Evolutionary conservation across 2,329 filamentous ascomycete species (phyloP).

Genomic region (Fusarium devonianum): DNA sequence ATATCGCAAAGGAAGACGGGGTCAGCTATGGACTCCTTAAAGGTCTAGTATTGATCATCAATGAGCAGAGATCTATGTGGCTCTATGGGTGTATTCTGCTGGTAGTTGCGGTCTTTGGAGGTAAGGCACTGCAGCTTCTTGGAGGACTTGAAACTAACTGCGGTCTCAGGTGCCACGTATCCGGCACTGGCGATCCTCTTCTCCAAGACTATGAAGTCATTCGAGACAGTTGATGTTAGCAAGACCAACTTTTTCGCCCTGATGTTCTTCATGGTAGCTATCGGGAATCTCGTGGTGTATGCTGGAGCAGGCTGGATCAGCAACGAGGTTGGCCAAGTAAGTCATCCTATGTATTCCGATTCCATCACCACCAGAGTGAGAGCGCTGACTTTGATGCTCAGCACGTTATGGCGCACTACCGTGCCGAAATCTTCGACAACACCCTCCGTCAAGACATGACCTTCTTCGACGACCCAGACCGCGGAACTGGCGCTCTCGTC

Average conservation of each 20-base stretch:
- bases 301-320: constrained; percentile 47
- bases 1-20: constrained; percentile 9
- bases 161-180: constrained; percentile 46
- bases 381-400: constrained; percentile 6
- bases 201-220: constrained; percentile 50
- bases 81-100: constrained; percentile 26
- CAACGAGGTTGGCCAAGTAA: constrained; percentile 49
- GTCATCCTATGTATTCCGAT: not conserved
- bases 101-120: constrained; percentile 40
- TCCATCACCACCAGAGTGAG: not conserved
- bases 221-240: constrained; percentile 43
- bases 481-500: constrained; percentile 50
- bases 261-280: constrained; percentile 64
- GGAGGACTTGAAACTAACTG: not conserved
- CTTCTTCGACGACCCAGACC: constrained; percentile 51
- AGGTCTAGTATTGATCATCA: constrained; percentile 43
- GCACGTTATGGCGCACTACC: constrained; percentile 47
- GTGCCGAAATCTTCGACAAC: constrained; percentile 55
- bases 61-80: constrained; percentile 44
- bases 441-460: constrained; percentile 63
- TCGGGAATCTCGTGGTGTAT: constrained; percentile 55
- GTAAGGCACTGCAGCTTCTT: constrained; percentile 21
- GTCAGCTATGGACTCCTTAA: constrained; percentile 40
- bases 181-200: constrained; percentile 53
- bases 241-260: constrained; percentile 60